Percentiles rank a stretch among this genome's conserved stretches.
Conservation (phyloP, 257 asterid genomes). For the Handroanthus guayacan region DNA sequence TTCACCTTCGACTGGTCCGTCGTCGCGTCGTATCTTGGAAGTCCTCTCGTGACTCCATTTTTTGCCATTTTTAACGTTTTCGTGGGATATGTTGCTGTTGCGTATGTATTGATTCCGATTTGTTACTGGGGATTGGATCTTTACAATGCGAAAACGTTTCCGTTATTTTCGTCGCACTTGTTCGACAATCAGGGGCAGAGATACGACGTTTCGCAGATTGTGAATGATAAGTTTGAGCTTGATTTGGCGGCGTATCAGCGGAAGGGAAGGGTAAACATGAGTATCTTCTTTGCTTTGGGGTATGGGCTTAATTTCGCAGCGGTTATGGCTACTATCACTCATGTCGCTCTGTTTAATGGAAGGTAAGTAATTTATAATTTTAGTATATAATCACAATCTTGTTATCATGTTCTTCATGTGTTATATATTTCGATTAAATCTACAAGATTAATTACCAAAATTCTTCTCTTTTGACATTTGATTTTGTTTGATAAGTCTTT, state of each 20-base stretch:
- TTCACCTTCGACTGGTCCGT: conserved; percentile 70
- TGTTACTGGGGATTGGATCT: conserved; percentile 69
- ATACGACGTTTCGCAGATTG: conserved; percentile 63
- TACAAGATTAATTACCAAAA: too few relatives aligned
- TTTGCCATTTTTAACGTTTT: conserved; percentile 63
- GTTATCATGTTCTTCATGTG: too few relatives aligned
- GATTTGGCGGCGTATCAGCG: conserved; percentile 49
- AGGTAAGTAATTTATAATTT: conserved; percentile 47
- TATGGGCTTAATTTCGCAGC: conserved; percentile 78
- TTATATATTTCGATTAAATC: too few relatives aligned
- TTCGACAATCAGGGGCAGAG: conserved; percentile 43
- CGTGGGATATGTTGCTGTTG: conserved; percentile 51
- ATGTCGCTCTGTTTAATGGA: conserved; percentile 77
- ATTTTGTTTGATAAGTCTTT: too few relatives aligned
- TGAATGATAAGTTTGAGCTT: conserved; percentile 64
- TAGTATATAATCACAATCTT: too few relatives aligned
- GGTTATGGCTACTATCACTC: conserved; percentile 62
- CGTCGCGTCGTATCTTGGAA: conserved; percentile 56
- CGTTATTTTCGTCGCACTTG: conserved; percentile 57
- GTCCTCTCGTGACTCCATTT: conserved; percentile 76
- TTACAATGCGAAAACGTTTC: conserved; percentile 63
- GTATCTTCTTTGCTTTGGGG: conserved; percentile 56
- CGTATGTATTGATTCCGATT: conserved; percentile 54
- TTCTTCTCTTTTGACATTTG: too few relatives aligned
- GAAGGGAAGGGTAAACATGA: conserved; percentile 56